Conservation (phyloP, 331 rosid genomes). For the Arachis monticola region DNA sequence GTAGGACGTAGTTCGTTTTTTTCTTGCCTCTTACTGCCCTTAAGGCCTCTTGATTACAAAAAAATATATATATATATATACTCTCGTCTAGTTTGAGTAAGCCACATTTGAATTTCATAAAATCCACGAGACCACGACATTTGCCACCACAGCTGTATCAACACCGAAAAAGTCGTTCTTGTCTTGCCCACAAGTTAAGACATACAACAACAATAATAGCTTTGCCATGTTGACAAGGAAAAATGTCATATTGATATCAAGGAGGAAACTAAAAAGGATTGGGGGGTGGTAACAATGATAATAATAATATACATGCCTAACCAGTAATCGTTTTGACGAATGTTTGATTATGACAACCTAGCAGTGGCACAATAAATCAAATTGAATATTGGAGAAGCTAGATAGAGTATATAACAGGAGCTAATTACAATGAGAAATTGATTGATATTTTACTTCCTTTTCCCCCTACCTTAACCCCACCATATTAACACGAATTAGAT, state of each 20-base stretch:
- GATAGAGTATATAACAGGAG: constrained; percentile 34
- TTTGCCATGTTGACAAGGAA: constrained; percentile 2
- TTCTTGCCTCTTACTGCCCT: too few relatives aligned
- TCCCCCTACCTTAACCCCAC: constrained; percentile 14
- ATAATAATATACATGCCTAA: constrained; percentile 46
- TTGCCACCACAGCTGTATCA: constrained; percentile 20
- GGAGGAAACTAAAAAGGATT: neutral
- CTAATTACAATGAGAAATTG: constrained; percentile 60
- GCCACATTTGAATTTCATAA: too few relatives aligned
- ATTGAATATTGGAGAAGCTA: constrained; percentile 28
- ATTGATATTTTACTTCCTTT: constrained; percentile 37
- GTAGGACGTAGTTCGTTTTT: too few relatives aligned
- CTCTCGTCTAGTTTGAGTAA: too few relatives aligned
- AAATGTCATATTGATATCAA: neutral
- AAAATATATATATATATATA: too few relatives aligned
- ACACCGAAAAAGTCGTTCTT: constrained; percentile 12
- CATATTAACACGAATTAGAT: constrained; percentile 40
- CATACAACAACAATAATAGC: neutral
- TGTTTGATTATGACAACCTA: constrained; percentile 38
- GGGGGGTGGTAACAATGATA: neutral
- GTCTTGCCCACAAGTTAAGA: constrained; percentile 3
- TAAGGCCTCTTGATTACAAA: too few relatives aligned
- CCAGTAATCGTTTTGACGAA: constrained; percentile 33
- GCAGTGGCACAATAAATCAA: constrained; percentile 36
- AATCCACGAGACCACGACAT: too few relatives aligned